Conservation (phyloP, 306 rosid genomes). For the Castanea sativa region DNA sequence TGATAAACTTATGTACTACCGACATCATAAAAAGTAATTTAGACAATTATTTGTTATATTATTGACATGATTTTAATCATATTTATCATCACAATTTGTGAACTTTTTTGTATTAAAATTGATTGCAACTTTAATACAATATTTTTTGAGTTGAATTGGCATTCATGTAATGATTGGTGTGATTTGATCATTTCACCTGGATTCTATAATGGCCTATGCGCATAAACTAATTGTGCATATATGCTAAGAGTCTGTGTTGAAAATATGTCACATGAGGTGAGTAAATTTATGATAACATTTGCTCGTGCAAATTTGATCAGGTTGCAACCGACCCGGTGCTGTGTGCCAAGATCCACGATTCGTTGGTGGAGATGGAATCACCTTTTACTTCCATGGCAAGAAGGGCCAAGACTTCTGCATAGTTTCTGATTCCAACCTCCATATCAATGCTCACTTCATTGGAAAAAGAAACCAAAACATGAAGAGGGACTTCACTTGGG, state of each 20-base stretch:
- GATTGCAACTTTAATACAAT: no score
- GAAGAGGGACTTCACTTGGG: constrained; percentile 67
- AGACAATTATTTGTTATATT: no score
- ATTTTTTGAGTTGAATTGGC: no score
- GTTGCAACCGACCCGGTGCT: constrained; percentile 31
- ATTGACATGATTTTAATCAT: no score
- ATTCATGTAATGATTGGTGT: no score
- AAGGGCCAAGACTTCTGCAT: constrained; percentile 32
- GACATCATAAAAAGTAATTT: no score
- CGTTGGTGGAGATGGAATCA: constrained; percentile 61
- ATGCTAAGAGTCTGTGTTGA: not conserved
- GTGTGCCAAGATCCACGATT: constrained; percentile 50
- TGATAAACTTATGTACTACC: no score
- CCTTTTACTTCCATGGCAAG: constrained; percentile 48
- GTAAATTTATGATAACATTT: not conserved
- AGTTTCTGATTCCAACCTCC: constrained; percentile 31
- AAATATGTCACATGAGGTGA: not conserved
- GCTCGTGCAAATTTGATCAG: not conserved
- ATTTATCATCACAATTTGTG: no score
- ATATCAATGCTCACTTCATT: constrained; percentile 36
- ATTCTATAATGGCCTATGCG: no score
- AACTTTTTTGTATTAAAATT: no score
- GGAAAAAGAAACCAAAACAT: constrained; percentile 22
- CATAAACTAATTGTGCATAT: no score
- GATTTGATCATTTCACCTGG: no score